Evolutionary conservation across 176 grass and related monocot genomes (phyloP).

Genomic region (Carex myosuroides): DNA sequence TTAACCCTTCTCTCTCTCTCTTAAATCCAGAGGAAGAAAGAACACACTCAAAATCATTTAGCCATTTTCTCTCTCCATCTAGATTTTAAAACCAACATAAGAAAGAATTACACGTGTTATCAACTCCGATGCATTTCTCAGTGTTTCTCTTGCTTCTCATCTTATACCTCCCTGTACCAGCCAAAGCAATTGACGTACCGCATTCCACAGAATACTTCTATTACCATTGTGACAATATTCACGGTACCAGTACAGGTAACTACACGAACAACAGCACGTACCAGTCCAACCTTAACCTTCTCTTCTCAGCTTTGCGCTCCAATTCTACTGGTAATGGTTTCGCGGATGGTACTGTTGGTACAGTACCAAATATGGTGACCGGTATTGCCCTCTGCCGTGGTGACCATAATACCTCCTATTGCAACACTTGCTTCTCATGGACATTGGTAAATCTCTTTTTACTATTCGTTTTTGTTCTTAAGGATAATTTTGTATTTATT

Average conservation of each 20-base stretch:
- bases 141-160: background rate
- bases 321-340: constrained; percentile 17
- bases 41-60: background rate
- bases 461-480: background rate
- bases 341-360: constrained; percentile 23
- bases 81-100: background rate
- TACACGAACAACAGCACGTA: constrained; percentile 27
- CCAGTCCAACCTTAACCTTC: constrained; percentile 12
- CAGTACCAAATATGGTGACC: constrained; percentile 21
- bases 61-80: background rate
- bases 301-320: background rate
- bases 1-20: background rate
- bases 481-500: background rate
- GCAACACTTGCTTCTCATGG: background rate
- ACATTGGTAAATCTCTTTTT: background rate
- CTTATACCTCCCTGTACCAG: background rate
- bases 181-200: background rate
- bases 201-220: background rate
- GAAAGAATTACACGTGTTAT: background rate
- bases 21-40: background rate
- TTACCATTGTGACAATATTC: no score
- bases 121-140: background rate
- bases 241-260: background rate
- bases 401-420: constrained; percentile 20
- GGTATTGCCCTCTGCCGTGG: constrained; percentile 47